Evolutionary conservation across 2,329 filamentous ascomycete species (phyloP).

Genomic region (Fusarium piperis): DNA sequence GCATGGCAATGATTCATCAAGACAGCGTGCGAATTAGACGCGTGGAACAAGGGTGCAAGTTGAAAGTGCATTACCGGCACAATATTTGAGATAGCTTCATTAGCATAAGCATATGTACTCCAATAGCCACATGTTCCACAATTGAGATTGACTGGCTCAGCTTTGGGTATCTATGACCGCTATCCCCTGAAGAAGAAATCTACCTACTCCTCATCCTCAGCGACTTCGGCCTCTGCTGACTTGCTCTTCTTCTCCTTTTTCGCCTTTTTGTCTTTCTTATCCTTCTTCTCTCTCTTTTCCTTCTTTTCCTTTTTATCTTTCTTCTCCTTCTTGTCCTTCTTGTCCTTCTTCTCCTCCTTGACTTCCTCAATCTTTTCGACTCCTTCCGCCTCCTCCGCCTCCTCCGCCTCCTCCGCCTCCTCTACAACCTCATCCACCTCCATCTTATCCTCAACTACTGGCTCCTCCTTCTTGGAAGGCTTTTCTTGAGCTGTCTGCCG

Average conservation of each 20-base stretch:
- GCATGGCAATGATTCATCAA: neutral
- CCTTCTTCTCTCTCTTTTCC: neutral
- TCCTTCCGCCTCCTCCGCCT: neutral
- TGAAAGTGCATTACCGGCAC: neutral
- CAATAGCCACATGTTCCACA: neutral
- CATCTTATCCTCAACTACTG: conserved; percentile 11
- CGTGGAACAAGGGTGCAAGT: neutral
- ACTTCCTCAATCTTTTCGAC: conserved; percentile 2
- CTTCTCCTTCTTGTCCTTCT: neutral
- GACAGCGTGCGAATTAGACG: neutral
- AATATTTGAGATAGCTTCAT: neutral
- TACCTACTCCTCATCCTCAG: conserved; percentile 22
- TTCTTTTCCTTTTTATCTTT: conserved; percentile 4
- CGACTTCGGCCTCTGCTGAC: conserved; percentile 4
- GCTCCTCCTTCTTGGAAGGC: conserved; percentile 10
- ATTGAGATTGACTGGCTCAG: neutral
- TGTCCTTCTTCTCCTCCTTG: conserved; percentile 1
- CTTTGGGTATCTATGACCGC: conserved; percentile 34
- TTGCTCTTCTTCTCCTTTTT: conserved; percentile 17
- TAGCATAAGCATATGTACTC: neutral
- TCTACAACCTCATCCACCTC: conserved; percentile 3
- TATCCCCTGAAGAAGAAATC: conserved; percentile 2
- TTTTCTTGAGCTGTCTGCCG: neutral
- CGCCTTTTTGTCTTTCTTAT: conserved; percentile 9
- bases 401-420: neutral